phyloP scores from a whole-genome alignment of 495 filamentous ascomycete genomes.

The Ascobolus immersus region DNA sequence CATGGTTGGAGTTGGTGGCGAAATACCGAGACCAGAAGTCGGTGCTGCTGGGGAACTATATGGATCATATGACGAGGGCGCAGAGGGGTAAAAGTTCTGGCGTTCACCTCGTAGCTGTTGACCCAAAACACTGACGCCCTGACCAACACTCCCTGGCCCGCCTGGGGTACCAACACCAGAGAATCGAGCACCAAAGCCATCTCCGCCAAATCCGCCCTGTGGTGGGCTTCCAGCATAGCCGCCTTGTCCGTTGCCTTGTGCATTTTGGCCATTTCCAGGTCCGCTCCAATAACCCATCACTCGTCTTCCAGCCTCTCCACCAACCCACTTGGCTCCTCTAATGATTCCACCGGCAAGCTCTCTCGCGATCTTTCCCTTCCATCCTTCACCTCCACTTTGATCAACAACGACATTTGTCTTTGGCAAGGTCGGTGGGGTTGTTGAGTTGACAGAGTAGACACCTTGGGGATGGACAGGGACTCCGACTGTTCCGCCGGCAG shows the following conservation, averaged over 20 bases:
- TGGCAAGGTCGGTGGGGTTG: constrained; percentile 48
- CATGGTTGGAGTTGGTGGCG: too few species aligned
- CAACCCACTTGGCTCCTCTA: constrained; percentile 62
- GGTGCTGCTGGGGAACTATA: too few species aligned
- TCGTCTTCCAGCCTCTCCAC: constrained; percentile 57
- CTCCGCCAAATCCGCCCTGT: too few species aligned
- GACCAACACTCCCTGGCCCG: too few species aligned
- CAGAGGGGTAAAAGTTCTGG: too few species aligned
- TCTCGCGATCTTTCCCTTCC: constrained; percentile 63
- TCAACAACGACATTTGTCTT: constrained; percentile 50
- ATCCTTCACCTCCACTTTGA: constrained; percentile 37
- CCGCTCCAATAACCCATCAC: constrained; percentile 74
- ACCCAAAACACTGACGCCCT: background rate
- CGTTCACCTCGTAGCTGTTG: background rate
- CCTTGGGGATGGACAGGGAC: constrained; percentile 19
- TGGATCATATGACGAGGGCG: too few species aligned
- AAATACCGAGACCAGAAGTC: too few species aligned
- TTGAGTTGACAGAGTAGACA: constrained; percentile 41
- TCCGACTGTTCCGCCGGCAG: constrained; percentile 35
- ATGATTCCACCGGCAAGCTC: constrained; percentile 82
- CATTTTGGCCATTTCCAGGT: constrained; percentile 1
- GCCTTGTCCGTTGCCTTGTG: too few species aligned
- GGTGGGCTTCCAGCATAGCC: too few species aligned
- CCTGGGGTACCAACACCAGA: too few species aligned
- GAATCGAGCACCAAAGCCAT: too few species aligned